Evolutionary conservation across 106 monocot genomes (phyloP), one percentile per base, ranked within the genome.

Genomic region (Narthecium ossifragum): DNA sequence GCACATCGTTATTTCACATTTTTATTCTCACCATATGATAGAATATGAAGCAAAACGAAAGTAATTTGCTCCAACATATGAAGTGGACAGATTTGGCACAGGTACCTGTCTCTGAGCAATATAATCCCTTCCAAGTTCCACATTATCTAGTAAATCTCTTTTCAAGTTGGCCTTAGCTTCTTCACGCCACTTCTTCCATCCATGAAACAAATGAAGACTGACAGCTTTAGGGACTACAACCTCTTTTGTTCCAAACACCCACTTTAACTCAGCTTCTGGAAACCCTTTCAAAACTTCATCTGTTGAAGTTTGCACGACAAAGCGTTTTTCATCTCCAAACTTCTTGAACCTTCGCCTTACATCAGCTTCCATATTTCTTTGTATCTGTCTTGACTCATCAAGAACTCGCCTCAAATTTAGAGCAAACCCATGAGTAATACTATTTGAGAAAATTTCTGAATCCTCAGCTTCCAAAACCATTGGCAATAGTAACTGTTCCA

Each of bases 111-210:
- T 79, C 34, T 49, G 64, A 61, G 59, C 67, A 55, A 90, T 59
- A 57, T 90, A 85, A 12, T 90, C 40, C 63, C 72, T 73, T 28
- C 75, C 66, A 56, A 40, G 57, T 36, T 82, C 79, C 33, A 36
- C 17, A 34, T 85, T 59, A 49, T 85, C 66, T 18, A 90, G 38
- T 51, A 90, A 52, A 26, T 82, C 67, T 26, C 41, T 85, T 76
- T 90, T 90, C 66, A 85, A 72, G 15, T 72, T 79, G 4, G 67
- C 71, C 39, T 85, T 85, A 57, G 81, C 72, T 62, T 90, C 82
- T 61, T 90, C 85, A 32, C 79, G 78, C 90, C 90, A 90, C 63
- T 76, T 90, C 66, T 85, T 90, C 90, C 90, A 90, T 61, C 90
- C 90, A 82, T 90, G 82, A 67, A 68, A 64, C 54, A 85, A 73